Evolutionary conservation across 495 filamentous ascomycete species (phyloP), one percentile per base, ranked within the genome.

Genomic region (Saxispiralis lemnorum): DNA sequence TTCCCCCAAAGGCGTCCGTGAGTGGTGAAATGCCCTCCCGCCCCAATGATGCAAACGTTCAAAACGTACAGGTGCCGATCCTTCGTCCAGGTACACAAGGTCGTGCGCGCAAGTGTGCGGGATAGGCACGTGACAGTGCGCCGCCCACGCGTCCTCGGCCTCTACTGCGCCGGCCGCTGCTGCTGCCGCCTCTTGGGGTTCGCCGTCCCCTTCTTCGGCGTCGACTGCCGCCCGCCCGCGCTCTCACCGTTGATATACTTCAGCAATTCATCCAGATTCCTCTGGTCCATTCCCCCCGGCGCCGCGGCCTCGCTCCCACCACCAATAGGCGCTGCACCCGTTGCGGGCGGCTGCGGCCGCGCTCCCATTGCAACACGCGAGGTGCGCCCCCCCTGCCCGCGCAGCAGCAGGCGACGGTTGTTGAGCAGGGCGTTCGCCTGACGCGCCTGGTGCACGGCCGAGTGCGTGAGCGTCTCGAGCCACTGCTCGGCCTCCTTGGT

Each of bases 401-500:
- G 62, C 40, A 70, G 65, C 34, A 81, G 75, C 21, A 79, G 64
- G 10, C 24, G 35, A 24, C 76, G 70, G 41, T 78, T 75, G 33
- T 77, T 75, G 60, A 85, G 75, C 44, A 36, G 79, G 7, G 21
- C 21, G n/a, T 32, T 19, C 42, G 21, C 31, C 49, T 93, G 83
- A 66, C 85, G 94, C 9, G 83, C 85, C 39, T 94, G 81, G 20
- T 76, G 79, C 35, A 99, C 92, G 33, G 92, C 92, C 51, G 88
- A 93, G 58, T 83, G 78, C 0, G 87, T 94, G 35, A 99, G 73
- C 64, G 93, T 85, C 58, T 88, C 83, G n/a, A 96, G 72, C 92
- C 89, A 96, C 9, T 46, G 35, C 19, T 56, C 57, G 1, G 62
- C 61, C 47, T 65, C 62, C 66, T 89, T 89, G 46, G 92, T 99